These are phyloP conservation scores for Nepenthes gracilis DNA, from an alignment of 148 eudicot genomes.

Conservation along the genomic window DNA sequence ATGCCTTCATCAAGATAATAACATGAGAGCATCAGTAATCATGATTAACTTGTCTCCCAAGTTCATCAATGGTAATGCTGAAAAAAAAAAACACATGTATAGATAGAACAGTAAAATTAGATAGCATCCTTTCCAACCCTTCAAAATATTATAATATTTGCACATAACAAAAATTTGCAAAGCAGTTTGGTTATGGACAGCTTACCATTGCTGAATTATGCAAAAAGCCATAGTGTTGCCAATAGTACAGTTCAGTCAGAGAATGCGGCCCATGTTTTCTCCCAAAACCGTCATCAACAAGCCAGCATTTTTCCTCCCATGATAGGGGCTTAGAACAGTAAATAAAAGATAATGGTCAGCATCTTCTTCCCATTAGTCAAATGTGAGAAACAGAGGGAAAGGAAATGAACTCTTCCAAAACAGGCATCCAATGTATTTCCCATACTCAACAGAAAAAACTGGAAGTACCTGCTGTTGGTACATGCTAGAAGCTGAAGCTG, in stretches of 20 bases:
- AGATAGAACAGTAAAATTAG: too few relatives aligned
- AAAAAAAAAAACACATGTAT: too few relatives aligned
- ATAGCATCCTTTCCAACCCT: too few relatives aligned
- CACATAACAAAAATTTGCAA: background rate
- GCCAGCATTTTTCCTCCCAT: constrained; percentile 65
- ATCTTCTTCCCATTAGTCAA: too few relatives aligned
- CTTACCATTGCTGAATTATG: constrained; percentile 61
- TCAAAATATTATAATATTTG: too few relatives aligned
- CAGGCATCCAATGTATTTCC: background rate
- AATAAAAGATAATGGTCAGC: background rate
- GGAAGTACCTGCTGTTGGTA: constrained; percentile 31
- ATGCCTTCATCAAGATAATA: too few relatives aligned
- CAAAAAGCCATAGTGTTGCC: constrained; percentile 74
- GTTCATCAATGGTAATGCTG: too few relatives aligned
- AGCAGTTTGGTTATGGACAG: background rate
- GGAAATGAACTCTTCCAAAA: too few relatives aligned
- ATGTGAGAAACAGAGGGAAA: too few relatives aligned
- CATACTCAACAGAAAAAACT: background rate
- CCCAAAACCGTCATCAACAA: constrained; percentile 53
- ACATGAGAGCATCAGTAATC: too few relatives aligned
- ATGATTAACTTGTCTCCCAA: too few relatives aligned
- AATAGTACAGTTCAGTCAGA: constrained; percentile 68
- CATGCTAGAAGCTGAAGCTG: constrained; percentile 13
- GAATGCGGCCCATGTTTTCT: constrained; percentile 73
- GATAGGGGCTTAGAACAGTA: constrained; percentile 15